Conservation (phyloP, 495 filamentous ascomycete species). For the Stereocaulon alpinum region DNA sequence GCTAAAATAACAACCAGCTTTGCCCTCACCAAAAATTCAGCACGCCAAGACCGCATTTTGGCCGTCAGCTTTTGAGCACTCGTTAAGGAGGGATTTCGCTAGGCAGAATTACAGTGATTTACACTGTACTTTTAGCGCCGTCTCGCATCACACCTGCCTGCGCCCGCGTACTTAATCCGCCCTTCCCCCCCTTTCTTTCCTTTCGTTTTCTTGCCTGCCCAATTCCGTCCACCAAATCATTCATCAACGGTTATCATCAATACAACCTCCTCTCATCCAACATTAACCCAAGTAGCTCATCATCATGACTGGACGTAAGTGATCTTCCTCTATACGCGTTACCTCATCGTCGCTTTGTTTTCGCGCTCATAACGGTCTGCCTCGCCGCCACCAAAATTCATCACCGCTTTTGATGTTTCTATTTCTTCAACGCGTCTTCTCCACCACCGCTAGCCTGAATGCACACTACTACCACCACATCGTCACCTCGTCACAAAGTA, state of each 20-base stretch:
- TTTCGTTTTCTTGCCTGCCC: conserved; percentile 24
- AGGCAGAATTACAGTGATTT: conserved; percentile 15
- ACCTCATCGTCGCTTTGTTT: conserved; percentile 16
- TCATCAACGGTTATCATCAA: neutral
- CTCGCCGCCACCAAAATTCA: conserved; percentile 10
- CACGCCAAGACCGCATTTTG: conserved; percentile 9
- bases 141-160: conserved; percentile 23
- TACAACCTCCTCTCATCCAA: neutral
- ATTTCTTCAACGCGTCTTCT: neutral
- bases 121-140: conserved; percentile 23
- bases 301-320: conserved; percentile 97
- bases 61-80: conserved; percentile 19
- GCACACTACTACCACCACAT: neutral
- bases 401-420: neutral
- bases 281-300: conserved; percentile 17
- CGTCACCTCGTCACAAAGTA: too few relatives aligned
- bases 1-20: conserved; percentile 5
- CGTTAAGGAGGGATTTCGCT: conserved; percentile 13
- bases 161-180: conserved; percentile 27
- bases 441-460: neutral
- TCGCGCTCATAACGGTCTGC: conserved; percentile 15
- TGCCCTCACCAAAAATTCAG: conserved; percentile 13
- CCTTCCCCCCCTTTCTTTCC: conserved; percentile 23
- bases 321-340: conserved; percentile 16
- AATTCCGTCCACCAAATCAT: conserved; percentile 24